Evolutionary conservation across 1,284 basidiomycete species (phyloP), one percentile per base, ranked within the genome.

Genomic region (Cerioporus squamosus): DNA sequence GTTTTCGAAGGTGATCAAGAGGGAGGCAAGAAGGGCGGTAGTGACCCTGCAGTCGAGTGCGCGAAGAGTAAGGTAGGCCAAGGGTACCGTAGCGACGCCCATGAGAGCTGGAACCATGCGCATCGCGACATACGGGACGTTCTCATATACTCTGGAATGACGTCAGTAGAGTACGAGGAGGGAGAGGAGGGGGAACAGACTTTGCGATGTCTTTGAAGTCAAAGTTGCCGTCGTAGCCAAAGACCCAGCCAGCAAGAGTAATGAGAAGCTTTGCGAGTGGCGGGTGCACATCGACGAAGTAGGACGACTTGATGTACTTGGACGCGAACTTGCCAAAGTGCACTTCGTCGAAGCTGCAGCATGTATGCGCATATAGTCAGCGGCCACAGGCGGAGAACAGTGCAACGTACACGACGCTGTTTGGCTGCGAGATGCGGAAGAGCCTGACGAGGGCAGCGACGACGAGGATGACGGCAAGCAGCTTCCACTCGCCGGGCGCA

Each of bases 201-300:
- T 94, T 95, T 76, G 88, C 95, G 66, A 99, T 98, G 61, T 97
- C 94, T 74, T 96, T 94, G 75, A 99, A 99, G 73, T 98, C 95
- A 72, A 98, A 98, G 47, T 92, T 80, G 2, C 97, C 97, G 65
- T 97, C 83, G 69, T 94, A 99, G n/a, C 97, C 93, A 51, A 86
- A 91, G 5, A 97, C 60, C 71, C 91, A 97, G 0, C 87, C 95
- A 7, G 93, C 91, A 24, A 97, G 81, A 0, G 97, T 97, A 68
- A 99, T 95, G 57, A 99, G 80, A 22, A 99, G 83, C 72, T 99
- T 99, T 31, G 96, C 97, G 6, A 99, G 81, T 2, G 97, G 97
- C 0, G 97, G 97, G 72, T 99, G 97, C 1, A 99, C 97, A 71
- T 99, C 97, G 75, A 99, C 86, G 77, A 94, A 93, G 77, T 95